Base-by-base conservation (phyloP, 192 early-diverging fungal genomes). In the Glomus cerebriforme region DNA sequence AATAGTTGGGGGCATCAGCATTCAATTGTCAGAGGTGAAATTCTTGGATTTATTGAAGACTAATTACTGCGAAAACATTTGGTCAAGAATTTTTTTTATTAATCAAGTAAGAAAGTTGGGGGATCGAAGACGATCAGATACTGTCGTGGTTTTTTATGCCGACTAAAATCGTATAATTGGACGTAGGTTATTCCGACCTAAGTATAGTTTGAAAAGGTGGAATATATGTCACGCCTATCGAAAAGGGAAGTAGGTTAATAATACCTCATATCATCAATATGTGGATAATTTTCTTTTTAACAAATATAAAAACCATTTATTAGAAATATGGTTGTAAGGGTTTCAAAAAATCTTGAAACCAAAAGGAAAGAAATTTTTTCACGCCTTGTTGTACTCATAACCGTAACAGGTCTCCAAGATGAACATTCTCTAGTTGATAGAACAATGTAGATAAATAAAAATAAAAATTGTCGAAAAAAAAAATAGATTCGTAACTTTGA, bases 371-470 rank as follows among this genome's bases (percentile, higher is more conserved):
- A n/a, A 3, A 35, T 35, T 35, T 35, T 35, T 35, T 35, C 34
- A 35, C 34, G 34, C 34, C 34, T 35, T n/a, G 13, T 54, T 4
- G 13, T 19, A 54, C 47, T 88, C 82, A 91, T 91, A 90, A 92
- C 88, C 89, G 90, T 88, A 89, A 83, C 90, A 88, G 88, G 88
- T 92, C 91, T 91, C 89, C 90, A 89, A 91, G 89, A 87, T 91
- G 84, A 91, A 88, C 88, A 91, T 87, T 89, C 37, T 37, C 37
- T 37, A 7, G 6, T 37, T 37, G 87, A 91, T 93, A 90, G 91
- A 93, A 90, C 83, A 93, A 93, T 89, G 90, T 91, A 92, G 89
- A 86, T 93, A 93, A 90, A 89, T 86, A 88, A 93, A 92, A n/a
- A n/a, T n/a, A n/a, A n/a, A n/a, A n/a, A n/a, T n/a, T n/a, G 90